Conservation (phyloP, 371 early-diverging fungal species). For the Mortierella sp. region DNA sequence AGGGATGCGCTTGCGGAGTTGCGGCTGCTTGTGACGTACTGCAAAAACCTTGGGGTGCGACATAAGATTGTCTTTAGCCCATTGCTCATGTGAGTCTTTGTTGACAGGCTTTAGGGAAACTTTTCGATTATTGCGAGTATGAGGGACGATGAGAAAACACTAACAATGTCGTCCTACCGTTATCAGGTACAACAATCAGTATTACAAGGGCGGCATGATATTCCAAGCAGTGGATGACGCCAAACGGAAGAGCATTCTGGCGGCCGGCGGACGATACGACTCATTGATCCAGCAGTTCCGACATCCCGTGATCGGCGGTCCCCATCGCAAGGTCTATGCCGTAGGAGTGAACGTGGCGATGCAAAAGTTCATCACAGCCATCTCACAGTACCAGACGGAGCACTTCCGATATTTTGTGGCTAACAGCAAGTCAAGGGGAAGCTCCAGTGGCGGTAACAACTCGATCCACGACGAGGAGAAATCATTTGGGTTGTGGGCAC, state of each 20-base stretch:
- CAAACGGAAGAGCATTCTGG: constrained; percentile 80
- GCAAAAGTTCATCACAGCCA: constrained; percentile 76
- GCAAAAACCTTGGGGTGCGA: constrained; percentile 71
- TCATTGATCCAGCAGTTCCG: constrained; percentile 69
- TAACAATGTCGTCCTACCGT: too few species aligned
- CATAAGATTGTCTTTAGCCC: constrained; percentile 76
- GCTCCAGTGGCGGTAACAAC: constrained; percentile 10
- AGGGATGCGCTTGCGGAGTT: constrained; percentile 64
- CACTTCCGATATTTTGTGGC: constrained; percentile 66
- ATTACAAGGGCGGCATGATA: constrained; percentile 78
- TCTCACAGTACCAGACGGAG: constrained; percentile 76
- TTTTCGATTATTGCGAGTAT: not conserved
- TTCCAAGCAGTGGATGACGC: constrained; percentile 78
- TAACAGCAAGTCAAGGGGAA: constrained; percentile 51
- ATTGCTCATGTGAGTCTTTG: constrained; percentile 67
- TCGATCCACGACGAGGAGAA: constrained; percentile 41
- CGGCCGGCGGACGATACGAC: constrained; percentile 91
- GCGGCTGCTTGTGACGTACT: constrained; percentile 60
- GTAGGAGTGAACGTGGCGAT: constrained; percentile 85
- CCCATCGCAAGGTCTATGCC: constrained; percentile 65
- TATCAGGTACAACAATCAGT: constrained; percentile 77
- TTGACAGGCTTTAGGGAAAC: too few species aligned
- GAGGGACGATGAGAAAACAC: too few species aligned
- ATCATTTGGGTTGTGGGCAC: constrained; percentile 51
- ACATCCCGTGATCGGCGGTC: constrained; percentile 59